A percentile compares a stretch with the other conserved stretches of the same genome.
Conservation (phyloP, 768 basidiomycete species). For the Boletellus emodensis region DNA sequence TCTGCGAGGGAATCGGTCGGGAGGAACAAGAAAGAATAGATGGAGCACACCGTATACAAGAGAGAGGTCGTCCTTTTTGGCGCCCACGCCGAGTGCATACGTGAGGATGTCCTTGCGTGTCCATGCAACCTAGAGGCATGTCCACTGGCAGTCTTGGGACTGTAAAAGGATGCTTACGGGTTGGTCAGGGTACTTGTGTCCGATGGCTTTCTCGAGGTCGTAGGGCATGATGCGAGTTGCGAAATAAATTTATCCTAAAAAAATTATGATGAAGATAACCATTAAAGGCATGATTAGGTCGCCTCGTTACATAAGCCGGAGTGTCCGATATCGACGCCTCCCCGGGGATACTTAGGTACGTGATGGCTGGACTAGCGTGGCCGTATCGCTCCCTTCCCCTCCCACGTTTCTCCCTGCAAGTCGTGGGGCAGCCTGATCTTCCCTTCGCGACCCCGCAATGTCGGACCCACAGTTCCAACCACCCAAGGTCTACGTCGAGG, state of each 20-base stretch:
- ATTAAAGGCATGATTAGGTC: too few species aligned
- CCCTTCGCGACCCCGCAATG: conserved; percentile 13
- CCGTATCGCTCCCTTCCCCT: neutral
- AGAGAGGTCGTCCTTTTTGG: conserved; percentile 65
- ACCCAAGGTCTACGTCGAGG: conserved; percentile 19
- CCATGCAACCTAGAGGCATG: conserved; percentile 62
- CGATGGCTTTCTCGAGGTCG: conserved; percentile 67
- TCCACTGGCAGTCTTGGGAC: neutral
- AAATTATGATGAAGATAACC: too few species aligned
- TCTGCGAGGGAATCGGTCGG: conserved; percentile 32
- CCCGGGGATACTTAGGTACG: too few species aligned
- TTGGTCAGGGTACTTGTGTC: conserved; percentile 46
- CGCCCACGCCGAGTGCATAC: conserved; percentile 79
- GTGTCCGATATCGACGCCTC: too few species aligned
- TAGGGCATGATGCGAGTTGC: conserved; percentile 37
- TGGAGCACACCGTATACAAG: conserved; percentile 63
- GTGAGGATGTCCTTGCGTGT: conserved; percentile 78
- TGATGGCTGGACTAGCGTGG: neutral
- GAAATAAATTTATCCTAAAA: neutral
- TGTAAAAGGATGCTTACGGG: conserved; percentile 37
- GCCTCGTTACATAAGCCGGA: too few species aligned
- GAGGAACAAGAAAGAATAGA: neutral
- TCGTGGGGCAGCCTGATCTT: neutral
- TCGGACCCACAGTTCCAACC: conserved; percentile 9
- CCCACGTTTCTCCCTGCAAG: conserved; percentile 5